Percentiles rank a stretch among this genome's conserved stretches.
Conservation (phyloP, 352 stramenopile species). For the Pythium scleroteichum region DNA sequence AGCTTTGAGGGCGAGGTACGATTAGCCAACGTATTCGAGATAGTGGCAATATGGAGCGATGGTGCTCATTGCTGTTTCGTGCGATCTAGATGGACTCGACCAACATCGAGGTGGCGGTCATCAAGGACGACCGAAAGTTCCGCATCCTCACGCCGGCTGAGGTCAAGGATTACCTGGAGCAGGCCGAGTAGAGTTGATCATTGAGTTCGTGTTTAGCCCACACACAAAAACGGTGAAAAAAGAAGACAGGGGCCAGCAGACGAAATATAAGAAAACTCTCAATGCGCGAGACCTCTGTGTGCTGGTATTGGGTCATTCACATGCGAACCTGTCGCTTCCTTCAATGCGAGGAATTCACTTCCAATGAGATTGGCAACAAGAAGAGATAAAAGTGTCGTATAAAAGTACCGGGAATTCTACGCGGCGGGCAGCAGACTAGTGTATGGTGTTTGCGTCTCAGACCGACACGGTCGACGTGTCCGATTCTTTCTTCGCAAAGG, state of each 20-base stretch:
- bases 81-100: conserved; percentile 95
- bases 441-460: not conserved
- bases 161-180: conserved; percentile 99
- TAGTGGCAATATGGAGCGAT: no score
- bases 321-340: no score
- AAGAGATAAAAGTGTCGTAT: not conserved
- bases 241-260: no score
- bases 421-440: not conserved
- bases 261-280: no score
- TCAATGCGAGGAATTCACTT: no score
- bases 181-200: conserved; percentile 91
- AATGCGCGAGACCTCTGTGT: no score
- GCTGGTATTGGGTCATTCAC: no score
- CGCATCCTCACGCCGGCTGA: conserved; percentile 95
- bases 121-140: conserved; percentile 97
- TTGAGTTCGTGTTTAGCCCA: no score
- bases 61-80: conserved; percentile 7
- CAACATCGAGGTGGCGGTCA: conserved; percentile 99
- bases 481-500: conserved; percentile 13
- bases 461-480: conserved; percentile 22
- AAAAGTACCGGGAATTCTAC: not conserved
- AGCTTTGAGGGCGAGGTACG: conserved; percentile 95
- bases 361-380: no score
- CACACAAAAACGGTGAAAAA: no score
- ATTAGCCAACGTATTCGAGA: no score